Conservation (phyloP, 208 protist species). For the Trypanosoma vivax region DNA sequence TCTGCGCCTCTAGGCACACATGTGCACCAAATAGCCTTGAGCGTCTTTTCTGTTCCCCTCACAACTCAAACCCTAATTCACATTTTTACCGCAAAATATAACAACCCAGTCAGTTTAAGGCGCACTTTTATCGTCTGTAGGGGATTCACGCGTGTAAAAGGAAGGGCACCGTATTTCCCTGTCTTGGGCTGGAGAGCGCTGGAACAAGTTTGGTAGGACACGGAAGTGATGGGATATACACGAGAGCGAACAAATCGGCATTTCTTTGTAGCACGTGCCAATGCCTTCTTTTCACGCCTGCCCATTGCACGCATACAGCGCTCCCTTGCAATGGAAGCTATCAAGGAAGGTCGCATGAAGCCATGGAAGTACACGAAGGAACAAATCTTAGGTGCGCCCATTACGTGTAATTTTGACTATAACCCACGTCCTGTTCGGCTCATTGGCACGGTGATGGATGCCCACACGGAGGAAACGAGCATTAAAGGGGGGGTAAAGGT, state of each 20-base stretch:
- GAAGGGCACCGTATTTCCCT: too few species aligned
- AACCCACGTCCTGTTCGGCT: constrained; percentile 84
- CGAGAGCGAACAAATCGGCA: constrained; percentile 82
- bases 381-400: constrained; percentile 77
- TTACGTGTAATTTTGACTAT: constrained; percentile 89
- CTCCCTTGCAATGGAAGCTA: constrained; percentile 76
- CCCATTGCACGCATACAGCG: constrained; percentile 83
- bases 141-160: too few species aligned
- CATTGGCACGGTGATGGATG: constrained; percentile 89
- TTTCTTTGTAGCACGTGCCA: constrained; percentile 83
- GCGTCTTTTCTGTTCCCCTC: too few species aligned
- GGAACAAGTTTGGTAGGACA: background rate
- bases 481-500: constrained; percentile 89
- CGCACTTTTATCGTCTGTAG: too few species aligned
- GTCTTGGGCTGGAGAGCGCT: background rate
- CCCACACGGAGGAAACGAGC: constrained; percentile 81
- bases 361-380: constrained; percentile 90
- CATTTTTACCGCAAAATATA: too few species aligned
- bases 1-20: too few species aligned
- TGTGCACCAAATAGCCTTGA: too few species aligned
- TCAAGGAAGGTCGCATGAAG: constrained; percentile 77
- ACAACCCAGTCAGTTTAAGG: too few species aligned
- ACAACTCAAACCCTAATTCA: too few species aligned
- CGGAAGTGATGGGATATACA: constrained; percentile 57
- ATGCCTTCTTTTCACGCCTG: constrained; percentile 85